Evolutionary conservation across 1,139 yeast genomes (phyloP).

Genomic region (Scheffersomyces titani): DNA sequence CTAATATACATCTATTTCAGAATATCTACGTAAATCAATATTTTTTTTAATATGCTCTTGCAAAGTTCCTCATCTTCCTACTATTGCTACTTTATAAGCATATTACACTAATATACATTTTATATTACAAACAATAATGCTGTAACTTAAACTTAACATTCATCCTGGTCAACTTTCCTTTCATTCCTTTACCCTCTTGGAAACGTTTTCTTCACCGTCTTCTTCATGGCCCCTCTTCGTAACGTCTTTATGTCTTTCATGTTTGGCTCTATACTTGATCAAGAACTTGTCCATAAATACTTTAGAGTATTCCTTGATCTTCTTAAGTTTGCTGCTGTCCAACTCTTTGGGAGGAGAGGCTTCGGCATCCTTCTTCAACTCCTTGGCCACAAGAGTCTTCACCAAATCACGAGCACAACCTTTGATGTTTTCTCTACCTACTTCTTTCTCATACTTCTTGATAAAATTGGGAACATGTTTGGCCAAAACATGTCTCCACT

Average conservation of each 20-base stretch:
- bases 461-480: slow-evolving; percentile 76
- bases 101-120: background rate
- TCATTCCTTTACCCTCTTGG: slow-evolving; percentile 2
- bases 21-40: background rate
- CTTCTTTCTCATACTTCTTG: slow-evolving; percentile 60
- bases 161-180: background rate
- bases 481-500: slow-evolving; percentile 71
- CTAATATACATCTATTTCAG: background rate
- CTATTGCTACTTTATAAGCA: background rate
- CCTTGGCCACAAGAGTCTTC: slow-evolving; percentile 62
- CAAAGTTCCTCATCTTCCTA: background rate
- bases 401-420: slow-evolving; percentile 80
- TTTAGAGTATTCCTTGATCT: slow-evolving; percentile 64
- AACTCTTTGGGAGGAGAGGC: slow-evolving; percentile 56
- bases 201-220: slow-evolving; percentile 5
- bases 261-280: slow-evolving; percentile 49
- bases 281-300: slow-evolving; percentile 77
- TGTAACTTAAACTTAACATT: background rate
- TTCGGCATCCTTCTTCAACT: slow-evolving; percentile 46
- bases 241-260: slow-evolving; percentile 27
- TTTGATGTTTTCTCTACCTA: slow-evolving; percentile 76
- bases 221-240: slow-evolving; percentile 8
- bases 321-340: slow-evolving; percentile 62
- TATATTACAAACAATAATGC: background rate
- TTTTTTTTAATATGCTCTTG: background rate